Evolutionary conservation across 345 rosid genomes (phyloP), one percentile per base, ranked within the genome.

Genomic region (Laguncularia racemosa): DNA sequence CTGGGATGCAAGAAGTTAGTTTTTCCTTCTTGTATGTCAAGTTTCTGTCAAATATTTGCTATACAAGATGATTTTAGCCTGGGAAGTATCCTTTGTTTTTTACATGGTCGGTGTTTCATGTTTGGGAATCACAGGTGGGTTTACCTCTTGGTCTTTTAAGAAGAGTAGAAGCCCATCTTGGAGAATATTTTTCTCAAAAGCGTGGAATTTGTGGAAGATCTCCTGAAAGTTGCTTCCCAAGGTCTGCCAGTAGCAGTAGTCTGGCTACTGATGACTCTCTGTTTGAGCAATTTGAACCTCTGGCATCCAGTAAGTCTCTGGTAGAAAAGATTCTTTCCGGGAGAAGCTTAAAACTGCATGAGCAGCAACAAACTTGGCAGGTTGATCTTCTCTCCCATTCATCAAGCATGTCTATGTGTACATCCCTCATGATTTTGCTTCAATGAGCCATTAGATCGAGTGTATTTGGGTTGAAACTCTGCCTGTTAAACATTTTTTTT

Each of bases 281-380:
- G 67, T 79, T 78, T 72, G 95, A 85, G 70, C 90, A 75, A 62
- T 81, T 77, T 21, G 90, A 81, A 50, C 78, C 74, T 15, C 59
- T 65, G 52, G 67, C 81, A 56, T 73, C 92, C 40, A 68, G 64
- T 69, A 81, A 79, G 53, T 45, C 76, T 20, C 67, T 75, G 28
- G 60, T 64, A 68, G 85, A 86, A 62, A 84, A 81, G 71, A 65
- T 81, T 74, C 71, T 80, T 58, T 7, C 57, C 65, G 68, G 64
- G 15, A 77, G 74, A 76, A 86, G 92, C 73, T 66, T 76, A 66
- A 85, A 73, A 67, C 70, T 91, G 73, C 71, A 64, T 13, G 85
- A 84, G 67, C 84, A 75, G 68, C 98, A 84, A 58, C 59, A 55
- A 20, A 64, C 73, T 46, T 91, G 98, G 96, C 80, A 91, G 98